phyloP scores from a whole-genome alignment of 2,329 filamentous ascomycete genomes.

The Ophiocordyceps camponoti-floridani region DNA sequence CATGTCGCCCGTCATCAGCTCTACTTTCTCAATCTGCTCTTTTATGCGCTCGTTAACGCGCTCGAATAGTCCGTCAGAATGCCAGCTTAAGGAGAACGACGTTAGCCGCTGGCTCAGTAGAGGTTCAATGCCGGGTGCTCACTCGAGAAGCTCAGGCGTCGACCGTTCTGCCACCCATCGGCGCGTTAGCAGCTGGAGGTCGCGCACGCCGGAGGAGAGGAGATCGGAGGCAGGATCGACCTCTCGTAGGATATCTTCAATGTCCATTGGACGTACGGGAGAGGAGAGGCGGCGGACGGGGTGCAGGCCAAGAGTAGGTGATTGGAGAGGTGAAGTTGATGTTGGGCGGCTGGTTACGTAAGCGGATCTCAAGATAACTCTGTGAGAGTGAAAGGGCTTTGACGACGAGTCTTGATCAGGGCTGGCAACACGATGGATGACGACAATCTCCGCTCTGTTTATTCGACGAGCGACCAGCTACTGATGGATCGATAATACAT shows the following conservation, averaged over 20 bases:
- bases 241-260: slow-evolving; percentile 62
- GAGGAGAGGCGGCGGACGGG: background rate
- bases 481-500: too few species aligned
- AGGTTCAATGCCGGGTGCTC: slow-evolving; percentile 8
- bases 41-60: slow-evolving; percentile 59
- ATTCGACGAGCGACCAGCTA: too few species aligned
- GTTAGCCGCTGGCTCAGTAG: background rate
- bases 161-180: slow-evolving; percentile 87
- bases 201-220: slow-evolving; percentile 42
- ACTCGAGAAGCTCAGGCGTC: slow-evolving; percentile 75
- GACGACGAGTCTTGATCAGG: too few species aligned
- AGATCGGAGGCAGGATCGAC: slow-evolving; percentile 43
- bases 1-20: slow-evolving; percentile 66
- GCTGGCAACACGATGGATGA: too few species aligned
- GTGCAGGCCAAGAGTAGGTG: too few species aligned
- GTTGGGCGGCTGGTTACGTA: too few species aligned
- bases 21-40: slow-evolving; percentile 51
- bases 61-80: slow-evolving; percentile 58
- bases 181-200: slow-evolving; percentile 77
- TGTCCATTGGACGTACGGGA: slow-evolving; percentile 38
- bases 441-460: too few species aligned
- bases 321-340: too few species aligned
- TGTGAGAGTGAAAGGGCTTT: too few species aligned
- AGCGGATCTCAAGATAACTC: too few species aligned
- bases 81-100: slow-evolving; percentile 31